Evolutionary conservation across 495 filamentous ascomycete species (phyloP).

Genomic region (Lichina pygmaea): DNA sequence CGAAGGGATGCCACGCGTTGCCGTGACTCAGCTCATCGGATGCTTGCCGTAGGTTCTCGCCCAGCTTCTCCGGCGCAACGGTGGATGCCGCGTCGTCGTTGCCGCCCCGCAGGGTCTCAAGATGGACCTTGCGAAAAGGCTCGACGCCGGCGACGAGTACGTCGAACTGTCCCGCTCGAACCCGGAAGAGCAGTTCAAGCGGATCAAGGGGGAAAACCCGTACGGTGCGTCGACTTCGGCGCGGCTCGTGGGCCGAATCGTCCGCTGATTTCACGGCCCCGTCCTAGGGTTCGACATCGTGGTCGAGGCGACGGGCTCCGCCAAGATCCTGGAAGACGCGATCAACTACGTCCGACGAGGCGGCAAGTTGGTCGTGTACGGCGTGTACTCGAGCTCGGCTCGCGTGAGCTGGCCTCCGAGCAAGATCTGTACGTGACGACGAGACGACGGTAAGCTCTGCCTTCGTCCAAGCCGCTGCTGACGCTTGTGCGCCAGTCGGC

Average conservation of each 20-base stretch:
- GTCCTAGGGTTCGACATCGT: slow-evolving; percentile 30
- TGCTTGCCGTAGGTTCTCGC: slow-evolving; percentile 15
- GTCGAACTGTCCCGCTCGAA: slow-evolving; percentile 29
- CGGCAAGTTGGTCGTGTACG: slow-evolving; percentile 42
- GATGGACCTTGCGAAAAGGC: slow-evolving; percentile 38
- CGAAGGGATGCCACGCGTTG: neutral
- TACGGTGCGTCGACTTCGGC: slow-evolving; percentile 17
- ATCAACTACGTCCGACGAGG: slow-evolving; percentile 42
- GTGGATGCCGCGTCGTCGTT: slow-evolving; percentile 36
- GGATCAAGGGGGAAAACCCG: slow-evolving; percentile 36
- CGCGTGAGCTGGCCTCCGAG: slow-evolving; percentile 36
- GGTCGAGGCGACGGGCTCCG: slow-evolving; percentile 32
- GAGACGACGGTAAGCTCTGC: too few species aligned
- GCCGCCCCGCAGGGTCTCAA: slow-evolving; percentile 36
- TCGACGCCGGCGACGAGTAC: slow-evolving; percentile 39
- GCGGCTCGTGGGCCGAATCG: neutral
- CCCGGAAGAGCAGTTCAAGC: slow-evolving; percentile 25
- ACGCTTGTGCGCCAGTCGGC: slow-evolving; percentile 8
- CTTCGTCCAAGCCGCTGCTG: too few species aligned
- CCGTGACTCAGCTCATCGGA: neutral
- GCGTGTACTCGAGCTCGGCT: slow-evolving; percentile 32
- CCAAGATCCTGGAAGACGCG: slow-evolving; percentile 39
- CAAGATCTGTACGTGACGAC: slow-evolving; percentile 25
- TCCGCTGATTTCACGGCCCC: neutral
- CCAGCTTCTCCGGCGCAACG: slow-evolving; percentile 34